Conservation (phyloP, 2,329 filamentous ascomycete genomes). For the Verticillium albo-atrum region DNA sequence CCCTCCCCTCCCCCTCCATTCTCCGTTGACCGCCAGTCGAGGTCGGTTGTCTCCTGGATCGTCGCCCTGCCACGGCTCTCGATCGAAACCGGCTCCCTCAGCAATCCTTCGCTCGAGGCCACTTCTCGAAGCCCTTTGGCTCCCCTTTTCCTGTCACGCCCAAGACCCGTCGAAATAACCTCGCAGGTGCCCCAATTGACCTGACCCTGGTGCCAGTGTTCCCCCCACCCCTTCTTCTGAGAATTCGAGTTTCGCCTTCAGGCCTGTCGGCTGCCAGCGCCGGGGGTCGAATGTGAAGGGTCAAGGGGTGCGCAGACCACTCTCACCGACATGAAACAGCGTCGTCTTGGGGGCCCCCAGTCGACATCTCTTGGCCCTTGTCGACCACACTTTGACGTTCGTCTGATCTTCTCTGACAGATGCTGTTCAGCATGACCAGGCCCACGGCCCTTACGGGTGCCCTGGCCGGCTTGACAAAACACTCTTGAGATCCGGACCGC, state of each 20-base stretch:
- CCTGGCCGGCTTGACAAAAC: constrained; percentile 6
- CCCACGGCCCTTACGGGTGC: constrained; percentile 1
- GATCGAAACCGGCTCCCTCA: neutral
- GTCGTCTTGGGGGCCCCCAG: neutral
- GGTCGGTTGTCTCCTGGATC: neutral
- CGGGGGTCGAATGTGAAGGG: constrained; percentile 3
- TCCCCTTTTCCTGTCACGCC: constrained; percentile 1
- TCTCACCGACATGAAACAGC: constrained; percentile 6
- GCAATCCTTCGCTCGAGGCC: neutral
- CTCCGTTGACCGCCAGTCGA: constrained; percentile 2
- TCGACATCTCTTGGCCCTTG: neutral
- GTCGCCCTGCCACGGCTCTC: neutral
- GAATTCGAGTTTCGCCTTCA: constrained; percentile 8
- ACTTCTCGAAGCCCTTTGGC: neutral
- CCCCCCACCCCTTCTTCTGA: neutral
- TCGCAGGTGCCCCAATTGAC: neutral
- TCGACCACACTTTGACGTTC: constrained; percentile 9
- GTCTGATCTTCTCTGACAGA: constrained; percentile 13
- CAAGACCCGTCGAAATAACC: neutral
- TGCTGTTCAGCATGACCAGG: constrained; percentile 4
- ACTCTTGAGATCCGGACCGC: constrained; percentile 9
- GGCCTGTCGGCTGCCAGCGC: constrained; percentile 6
- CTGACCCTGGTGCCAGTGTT: neutral
- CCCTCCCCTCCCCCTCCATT: constrained; percentile 1
- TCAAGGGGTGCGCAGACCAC: constrained; percentile 1